A percentile compares a stretch with the other conserved stretches of the same genome.
These are phyloP conservation scores for Phytophthora fragariaefolia DNA, from an alignment of 352 stramenopile genomes.

Conservation along the genomic window DNA sequence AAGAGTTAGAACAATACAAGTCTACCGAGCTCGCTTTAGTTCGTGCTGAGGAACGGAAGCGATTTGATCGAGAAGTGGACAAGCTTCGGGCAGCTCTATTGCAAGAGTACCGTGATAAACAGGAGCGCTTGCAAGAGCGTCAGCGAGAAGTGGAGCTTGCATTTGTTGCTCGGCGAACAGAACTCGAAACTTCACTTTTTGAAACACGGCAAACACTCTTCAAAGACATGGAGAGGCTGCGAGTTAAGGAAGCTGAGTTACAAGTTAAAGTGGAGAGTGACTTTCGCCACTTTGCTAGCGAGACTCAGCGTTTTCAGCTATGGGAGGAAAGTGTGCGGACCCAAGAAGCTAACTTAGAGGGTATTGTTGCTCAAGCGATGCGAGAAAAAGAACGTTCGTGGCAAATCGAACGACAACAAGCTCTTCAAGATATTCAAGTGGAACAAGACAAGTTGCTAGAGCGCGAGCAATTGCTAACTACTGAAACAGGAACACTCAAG, in stretches of 20 bases:
- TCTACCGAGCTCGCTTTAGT: conserved; percentile 58
- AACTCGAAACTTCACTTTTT: conserved; percentile 72
- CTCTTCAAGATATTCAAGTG: conserved; percentile 33
- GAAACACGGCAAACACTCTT: conserved; percentile 69
- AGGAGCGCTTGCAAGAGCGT: conserved; percentile 56
- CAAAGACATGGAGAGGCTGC: conserved; percentile 68
- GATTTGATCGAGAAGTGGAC: conserved; percentile 59
- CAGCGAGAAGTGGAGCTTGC: conserved; percentile 67
- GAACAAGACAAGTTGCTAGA: conserved; percentile 43
- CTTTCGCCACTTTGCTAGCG: conserved; percentile 48
- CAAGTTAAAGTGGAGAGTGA: conserved; percentile 56
- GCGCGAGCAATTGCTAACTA: conserved; percentile 32
- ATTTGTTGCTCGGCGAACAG: conserved; percentile 54
- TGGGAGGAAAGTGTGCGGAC: conserved; percentile 53
- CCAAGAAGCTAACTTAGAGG: conserved; percentile 57
- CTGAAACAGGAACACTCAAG: conserved; percentile 35
- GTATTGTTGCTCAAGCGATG: conserved; percentile 46
- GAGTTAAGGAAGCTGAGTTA: conserved; percentile 57
- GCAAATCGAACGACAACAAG: conserved; percentile 50
- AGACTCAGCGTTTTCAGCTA: conserved; percentile 55
- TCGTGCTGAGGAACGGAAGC: conserved; percentile 67
- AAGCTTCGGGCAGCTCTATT: conserved; percentile 45
- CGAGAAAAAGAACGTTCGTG: conserved; percentile 58
- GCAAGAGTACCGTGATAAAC: conserved; percentile 57
- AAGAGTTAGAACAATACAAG: conserved; percentile 67